These are phyloP conservation scores for Talaromyces albobiverticillius DNA, from an alignment of 2,329 filamentous ascomycete species.

Conservation along the genomic window DNA sequence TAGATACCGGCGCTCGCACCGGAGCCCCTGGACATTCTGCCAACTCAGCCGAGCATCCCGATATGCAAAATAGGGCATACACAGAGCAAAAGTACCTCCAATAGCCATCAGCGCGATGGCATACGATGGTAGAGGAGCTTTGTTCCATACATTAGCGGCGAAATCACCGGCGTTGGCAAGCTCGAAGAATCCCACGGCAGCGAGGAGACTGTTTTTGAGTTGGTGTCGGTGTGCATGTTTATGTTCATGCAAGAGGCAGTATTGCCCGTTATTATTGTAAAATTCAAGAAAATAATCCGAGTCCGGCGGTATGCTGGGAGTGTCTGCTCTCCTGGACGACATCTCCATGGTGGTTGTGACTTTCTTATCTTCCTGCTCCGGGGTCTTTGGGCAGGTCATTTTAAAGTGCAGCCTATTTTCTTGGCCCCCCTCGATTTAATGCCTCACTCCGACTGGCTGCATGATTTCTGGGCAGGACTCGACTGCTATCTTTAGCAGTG, in stretches of 20 bases:
- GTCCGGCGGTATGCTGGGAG: too few relatives aligned
- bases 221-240: not conserved
- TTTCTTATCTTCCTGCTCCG: too few relatives aligned
- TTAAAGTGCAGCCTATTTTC: too few relatives aligned
- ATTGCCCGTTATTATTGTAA: not conserved
- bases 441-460: too few relatives aligned
- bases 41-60: constrained; percentile 45
- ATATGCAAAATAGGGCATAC: constrained; percentile 47
- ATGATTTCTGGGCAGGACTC: too few relatives aligned
- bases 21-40: constrained; percentile 47
- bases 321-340: too few relatives aligned
- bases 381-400: too few relatives aligned
- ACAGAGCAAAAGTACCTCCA: constrained; percentile 48
- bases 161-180: constrained; percentile 57
- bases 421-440: too few relatives aligned
- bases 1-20: constrained; percentile 34
- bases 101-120: constrained; percentile 53
- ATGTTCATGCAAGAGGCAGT: not conserved
- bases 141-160: constrained; percentile 58
- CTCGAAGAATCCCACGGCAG: constrained; percentile 51
- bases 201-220: constrained; percentile 27
- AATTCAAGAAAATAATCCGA: not conserved
- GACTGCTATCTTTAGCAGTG: too few relatives aligned
- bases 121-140: constrained; percentile 48
- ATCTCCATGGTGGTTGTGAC: too few relatives aligned